Evolutionary conservation across 352 stramenopile species (phyloP).

Genomic region (Phytopythium sindhum): DNA sequence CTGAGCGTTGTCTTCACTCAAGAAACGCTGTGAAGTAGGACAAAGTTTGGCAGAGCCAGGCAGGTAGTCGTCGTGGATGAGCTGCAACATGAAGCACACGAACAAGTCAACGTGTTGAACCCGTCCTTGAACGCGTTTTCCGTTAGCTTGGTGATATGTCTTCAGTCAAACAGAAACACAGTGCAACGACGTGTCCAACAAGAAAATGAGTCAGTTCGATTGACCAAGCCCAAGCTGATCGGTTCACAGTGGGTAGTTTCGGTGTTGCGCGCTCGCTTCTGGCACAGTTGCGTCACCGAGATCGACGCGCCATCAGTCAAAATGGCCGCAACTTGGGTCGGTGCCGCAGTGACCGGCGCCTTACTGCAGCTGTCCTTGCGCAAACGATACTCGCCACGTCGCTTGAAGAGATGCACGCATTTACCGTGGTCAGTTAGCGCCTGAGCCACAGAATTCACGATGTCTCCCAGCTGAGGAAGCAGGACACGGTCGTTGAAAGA

Average conservation of each 20-base stretch:
- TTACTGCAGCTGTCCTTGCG: neutral
- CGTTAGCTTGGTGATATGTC: no score
- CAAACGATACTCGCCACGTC: neutral
- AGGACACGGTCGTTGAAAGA: neutral
- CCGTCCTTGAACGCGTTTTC: no score
- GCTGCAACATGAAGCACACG: conserved; percentile 74
- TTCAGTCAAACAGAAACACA: conserved; percentile 84
- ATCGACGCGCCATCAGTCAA: neutral
- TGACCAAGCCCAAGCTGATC: no score
- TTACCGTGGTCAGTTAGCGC: neutral
- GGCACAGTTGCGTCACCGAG: neutral
- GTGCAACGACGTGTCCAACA: no score
- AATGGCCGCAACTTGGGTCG: no score
- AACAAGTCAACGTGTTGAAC: conserved; percentile 83
- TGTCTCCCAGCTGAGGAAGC: neutral
- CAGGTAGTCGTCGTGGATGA: conserved; percentile 78
- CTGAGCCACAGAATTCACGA: neutral
- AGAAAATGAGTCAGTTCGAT: no score
- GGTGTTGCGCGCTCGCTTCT: neutral
- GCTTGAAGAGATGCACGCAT: neutral
- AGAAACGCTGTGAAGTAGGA: no score
- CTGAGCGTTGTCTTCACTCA: no score
- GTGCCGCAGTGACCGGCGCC: neutral
- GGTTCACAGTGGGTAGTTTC: neutral
- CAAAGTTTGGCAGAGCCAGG: no score